Evolutionary conservation across 2,329 filamentous ascomycete genomes (phyloP).

Genomic region (Ilyonectria destructans): DNA sequence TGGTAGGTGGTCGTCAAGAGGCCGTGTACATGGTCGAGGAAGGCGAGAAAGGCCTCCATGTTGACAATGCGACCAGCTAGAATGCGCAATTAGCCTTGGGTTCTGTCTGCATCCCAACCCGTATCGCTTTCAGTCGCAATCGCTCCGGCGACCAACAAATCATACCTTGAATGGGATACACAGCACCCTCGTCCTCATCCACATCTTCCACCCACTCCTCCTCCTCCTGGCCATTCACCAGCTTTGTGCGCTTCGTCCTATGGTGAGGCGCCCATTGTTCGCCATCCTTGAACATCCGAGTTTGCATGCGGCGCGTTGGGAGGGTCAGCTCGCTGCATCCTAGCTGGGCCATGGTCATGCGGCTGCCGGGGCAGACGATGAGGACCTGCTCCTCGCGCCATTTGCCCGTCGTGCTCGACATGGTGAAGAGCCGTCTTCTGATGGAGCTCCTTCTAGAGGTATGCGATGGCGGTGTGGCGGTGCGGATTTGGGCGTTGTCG

Average conservation of each 20-base stretch:
- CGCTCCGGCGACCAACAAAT: conserved; percentile 14
- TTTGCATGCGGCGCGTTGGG: conserved; percentile 87
- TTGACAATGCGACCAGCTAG: conserved; percentile 86
- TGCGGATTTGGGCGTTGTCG: conserved; percentile 10
- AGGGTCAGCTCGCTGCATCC: conserved; percentile 93
- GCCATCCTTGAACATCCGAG: conserved; percentile 94
- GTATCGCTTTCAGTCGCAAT: conserved; percentile 19
- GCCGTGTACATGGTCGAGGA: conserved; percentile 93
- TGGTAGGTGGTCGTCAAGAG: conserved; percentile 93
- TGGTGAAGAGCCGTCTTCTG: conserved; percentile 52
- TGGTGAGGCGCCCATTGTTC: conserved; percentile 84
- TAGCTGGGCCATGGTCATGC: conserved; percentile 91
- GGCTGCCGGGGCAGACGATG: conserved; percentile 87
- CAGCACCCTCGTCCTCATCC: conserved; percentile 88
- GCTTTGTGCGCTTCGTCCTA: conserved; percentile 77
- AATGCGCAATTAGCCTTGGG: conserved; percentile 35
- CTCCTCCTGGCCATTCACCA: conserved; percentile 65
- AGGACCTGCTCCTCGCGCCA: conserved; percentile 78
- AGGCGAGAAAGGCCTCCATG: conserved; percentile 94
- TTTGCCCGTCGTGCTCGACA: conserved; percentile 72
- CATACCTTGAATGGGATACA: conserved; percentile 84
- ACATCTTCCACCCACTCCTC: conserved; percentile 91
- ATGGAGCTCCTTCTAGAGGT: conserved; percentile 28
- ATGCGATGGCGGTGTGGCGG: conserved; percentile 19
- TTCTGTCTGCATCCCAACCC: neutral